Evolutionary conservation across 2,329 filamentous ascomycete genomes (phyloP), one percentile per base, ranked within the genome.

Genomic region (Periconia digitata): DNA sequence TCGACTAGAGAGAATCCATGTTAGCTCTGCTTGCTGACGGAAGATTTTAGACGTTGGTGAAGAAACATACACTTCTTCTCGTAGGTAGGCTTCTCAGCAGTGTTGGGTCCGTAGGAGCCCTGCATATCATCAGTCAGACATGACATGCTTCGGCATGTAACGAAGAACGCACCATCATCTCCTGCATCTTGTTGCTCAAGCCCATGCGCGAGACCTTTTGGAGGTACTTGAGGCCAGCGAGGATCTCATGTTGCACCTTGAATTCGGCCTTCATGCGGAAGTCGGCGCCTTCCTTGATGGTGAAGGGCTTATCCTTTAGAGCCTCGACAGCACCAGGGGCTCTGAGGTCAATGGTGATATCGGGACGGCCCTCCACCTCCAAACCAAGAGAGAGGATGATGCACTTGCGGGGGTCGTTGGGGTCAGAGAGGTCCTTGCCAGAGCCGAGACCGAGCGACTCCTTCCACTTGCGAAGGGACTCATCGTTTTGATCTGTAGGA

Each of bases 381-480:
- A 99, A 87, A 52, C 90, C 87, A 47, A 99, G 87, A 47, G 90
- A 89, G 64, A 90, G 83, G 76, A 97, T 96, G 76, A 96, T 92
- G 77, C 91, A 95, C 70, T 89, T 90, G 62, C 92, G 89, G 41
- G 88, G 85, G 69, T 97, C 92, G 69, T 80, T 89, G 49, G 76
- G 73, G 67, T 79, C 75, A 39, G 74, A 74, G 59, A 79, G 72
- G 59, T 70, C 63, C 50, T 71, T 74, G 61, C 84, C 77, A 47
- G 79, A 85, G 56, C 85, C 84, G 51, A 97, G 85, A 61, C 94
- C 94, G 53, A 99, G 87, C 12, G 92, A 97, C 68, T 92, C 84
- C 80, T 99, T 99, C 88, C 95, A 99, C 67, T 92, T 88, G 76
- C 95, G 89, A 65, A 99, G 86, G 53, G 92, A 94, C 75, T 97